A percentile compares a stretch with the other conserved stretches of the same genome.
Conservation (phyloP, 1,284 basidiomycete species). For the Microbotryum silenes-acaulis region DNA sequence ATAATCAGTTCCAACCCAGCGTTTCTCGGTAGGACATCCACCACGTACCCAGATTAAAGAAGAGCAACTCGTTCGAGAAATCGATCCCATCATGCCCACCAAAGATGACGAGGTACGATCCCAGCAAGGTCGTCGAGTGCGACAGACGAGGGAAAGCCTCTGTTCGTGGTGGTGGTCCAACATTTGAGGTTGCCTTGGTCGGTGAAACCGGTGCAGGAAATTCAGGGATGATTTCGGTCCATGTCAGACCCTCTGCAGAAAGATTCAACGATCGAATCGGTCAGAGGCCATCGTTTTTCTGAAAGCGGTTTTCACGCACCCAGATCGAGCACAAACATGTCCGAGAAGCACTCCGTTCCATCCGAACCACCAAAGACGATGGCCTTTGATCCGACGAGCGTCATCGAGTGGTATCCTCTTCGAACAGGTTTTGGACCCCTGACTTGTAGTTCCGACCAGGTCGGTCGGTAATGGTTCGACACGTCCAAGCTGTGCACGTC, state of each 20-base stretch:
- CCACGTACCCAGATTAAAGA: constrained; percentile 28
- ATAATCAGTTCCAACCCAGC: background rate
- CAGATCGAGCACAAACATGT: constrained; percentile 23
- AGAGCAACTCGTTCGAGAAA: constrained; percentile 26
- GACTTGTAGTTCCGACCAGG: constrained; percentile 23
- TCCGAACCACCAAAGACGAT: constrained; percentile 28
- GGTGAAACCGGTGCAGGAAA: constrained; percentile 2
- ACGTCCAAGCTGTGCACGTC: constrained; percentile 28
- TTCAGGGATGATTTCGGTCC: constrained; percentile 29
- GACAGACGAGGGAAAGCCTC: constrained; percentile 24
- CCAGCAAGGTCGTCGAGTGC: constrained; percentile 30
- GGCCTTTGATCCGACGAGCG: constrained; percentile 17
- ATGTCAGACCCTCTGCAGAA: constrained; percentile 23
- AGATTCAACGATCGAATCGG: background rate
- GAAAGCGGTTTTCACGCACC: constrained; percentile 4
- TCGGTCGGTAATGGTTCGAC: constrained; percentile 18
- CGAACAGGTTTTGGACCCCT: constrained; percentile 21
- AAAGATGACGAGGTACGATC: constrained; percentile 30
- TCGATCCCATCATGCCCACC: constrained; percentile 34
- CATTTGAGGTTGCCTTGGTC: background rate
- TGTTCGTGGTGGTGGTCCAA: background rate
- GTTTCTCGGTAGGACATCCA: background rate
- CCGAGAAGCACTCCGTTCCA: constrained; percentile 27
- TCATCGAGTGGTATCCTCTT: constrained; percentile 32
- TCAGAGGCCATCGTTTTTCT: background rate